Evolutionary conservation across 2,329 filamentous ascomycete species (phyloP).

Genomic region (Diaporthe batatas): DNA sequence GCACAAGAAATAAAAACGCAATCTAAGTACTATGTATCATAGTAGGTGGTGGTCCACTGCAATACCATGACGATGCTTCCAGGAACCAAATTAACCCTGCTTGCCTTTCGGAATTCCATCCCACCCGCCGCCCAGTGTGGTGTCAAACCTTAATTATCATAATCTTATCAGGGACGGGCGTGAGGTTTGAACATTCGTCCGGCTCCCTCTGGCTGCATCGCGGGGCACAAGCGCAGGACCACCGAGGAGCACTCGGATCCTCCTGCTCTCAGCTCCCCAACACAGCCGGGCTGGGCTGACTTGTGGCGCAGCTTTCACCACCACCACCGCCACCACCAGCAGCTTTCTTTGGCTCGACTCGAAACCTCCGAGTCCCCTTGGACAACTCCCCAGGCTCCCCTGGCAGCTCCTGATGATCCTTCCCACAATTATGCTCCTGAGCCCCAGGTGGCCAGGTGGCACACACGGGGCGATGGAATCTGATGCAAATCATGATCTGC

Average conservation of each 20-base stretch:
- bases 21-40: too few relatives aligned
- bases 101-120: constrained; percentile 21
- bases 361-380: neutral
- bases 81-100: constrained; percentile 7
- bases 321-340: too few relatives aligned
- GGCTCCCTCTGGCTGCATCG: neutral
- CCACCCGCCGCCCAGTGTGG: constrained; percentile 17
- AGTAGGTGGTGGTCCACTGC: neutral
- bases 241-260: constrained; percentile 17
- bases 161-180: constrained; percentile 18
- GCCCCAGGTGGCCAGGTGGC: constrained; percentile 18
- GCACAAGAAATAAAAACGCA: neutral
- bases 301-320: constrained; percentile 11
- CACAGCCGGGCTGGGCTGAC: neutral
- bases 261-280: neutral
- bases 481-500: constrained; percentile 34
- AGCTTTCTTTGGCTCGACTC: constrained; percentile 4
- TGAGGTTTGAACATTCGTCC: neutral
- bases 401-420: constrained; percentile 29
- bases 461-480: constrained; percentile 29
- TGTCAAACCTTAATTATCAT: constrained; percentile 10
- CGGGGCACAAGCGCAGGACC: neutral
- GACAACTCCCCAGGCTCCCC: constrained; percentile 21
- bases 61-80: constrained; percentile 19
- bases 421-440: constrained; percentile 30